Conservation (phyloP, 257 asterid genomes). For the Scutellaria minor region DNA sequence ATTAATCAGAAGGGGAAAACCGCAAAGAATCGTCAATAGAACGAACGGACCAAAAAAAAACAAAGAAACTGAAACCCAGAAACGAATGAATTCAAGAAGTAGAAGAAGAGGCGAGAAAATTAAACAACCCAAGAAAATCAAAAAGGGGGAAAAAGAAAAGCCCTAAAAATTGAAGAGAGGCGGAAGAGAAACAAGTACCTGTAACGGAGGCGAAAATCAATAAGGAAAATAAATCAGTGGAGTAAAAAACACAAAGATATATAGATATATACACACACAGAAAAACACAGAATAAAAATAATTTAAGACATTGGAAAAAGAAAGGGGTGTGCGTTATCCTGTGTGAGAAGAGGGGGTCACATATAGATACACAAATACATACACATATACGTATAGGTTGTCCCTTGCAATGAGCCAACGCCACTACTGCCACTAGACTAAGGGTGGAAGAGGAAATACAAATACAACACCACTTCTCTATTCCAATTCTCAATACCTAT, state of each 20-base stretch:
- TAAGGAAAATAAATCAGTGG: slow-evolving; percentile 21
- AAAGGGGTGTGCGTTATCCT: slow-evolving; percentile 39
- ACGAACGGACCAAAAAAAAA: background rate
- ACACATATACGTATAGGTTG: slow-evolving; percentile 25
- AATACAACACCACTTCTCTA: background rate
- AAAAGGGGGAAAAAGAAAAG: background rate
- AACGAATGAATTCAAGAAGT: slow-evolving; percentile 17
- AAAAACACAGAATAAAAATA: background rate
- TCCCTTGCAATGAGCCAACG: background rate
- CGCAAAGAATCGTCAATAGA: background rate
- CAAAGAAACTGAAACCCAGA: slow-evolving; percentile 19
- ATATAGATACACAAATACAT: background rate
- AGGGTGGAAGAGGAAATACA: slow-evolving; percentile 20
- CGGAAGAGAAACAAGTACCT: slow-evolving; percentile 40
- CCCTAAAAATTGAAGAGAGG: slow-evolving; percentile 37
- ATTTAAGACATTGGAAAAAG: slow-evolving; percentile 30
- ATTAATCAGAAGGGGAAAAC: background rate
- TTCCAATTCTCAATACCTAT: no score
- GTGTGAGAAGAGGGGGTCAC: slow-evolving; percentile 27
- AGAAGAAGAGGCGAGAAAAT: background rate
- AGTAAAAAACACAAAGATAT: background rate
- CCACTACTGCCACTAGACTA: slow-evolving; percentile 16
- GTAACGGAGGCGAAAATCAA: slow-evolving; percentile 36
- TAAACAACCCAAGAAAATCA: background rate
- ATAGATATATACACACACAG: background rate